phyloP scores from a whole-genome alignment of 2,329 filamentous ascomycete genomes.

The Phaeosphaeriaceae sp. region DNA sequence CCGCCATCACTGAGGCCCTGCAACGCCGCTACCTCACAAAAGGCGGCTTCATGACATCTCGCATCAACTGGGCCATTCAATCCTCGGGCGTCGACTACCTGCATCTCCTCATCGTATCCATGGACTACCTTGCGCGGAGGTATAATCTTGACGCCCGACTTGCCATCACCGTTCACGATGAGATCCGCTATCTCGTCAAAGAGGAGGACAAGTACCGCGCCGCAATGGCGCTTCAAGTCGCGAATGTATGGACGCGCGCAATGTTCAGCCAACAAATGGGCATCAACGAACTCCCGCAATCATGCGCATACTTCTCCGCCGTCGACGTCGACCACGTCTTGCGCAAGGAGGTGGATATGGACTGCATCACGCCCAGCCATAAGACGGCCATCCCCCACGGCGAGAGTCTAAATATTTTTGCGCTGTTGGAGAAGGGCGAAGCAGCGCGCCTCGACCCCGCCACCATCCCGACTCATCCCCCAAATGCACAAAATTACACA shows the following conservation, averaged over 20 bases:
- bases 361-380: slow-evolving; percentile 92
- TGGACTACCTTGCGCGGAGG: slow-evolving; percentile 89
- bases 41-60: slow-evolving; percentile 90
- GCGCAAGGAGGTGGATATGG: slow-evolving; percentile 98
- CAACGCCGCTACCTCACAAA: slow-evolving; percentile 88
- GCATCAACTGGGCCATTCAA: slow-evolving; percentile 99
- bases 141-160: slow-evolving; percentile 87
- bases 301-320: slow-evolving; percentile 93
- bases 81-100: slow-evolving; percentile 97
- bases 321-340: slow-evolving; percentile 94
- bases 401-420: slow-evolving; percentile 81
- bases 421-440: slow-evolving; percentile 77
- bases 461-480: slow-evolving; percentile 64
- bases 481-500: slow-evolving; percentile 65
- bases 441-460: slow-evolving; percentile 72
- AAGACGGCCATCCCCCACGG: slow-evolving; percentile 78
- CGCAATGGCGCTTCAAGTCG: slow-evolving; percentile 90
- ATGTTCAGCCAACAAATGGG: slow-evolving; percentile 98
- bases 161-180: slow-evolving; percentile 94
- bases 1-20: slow-evolving; percentile 93
- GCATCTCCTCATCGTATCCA: slow-evolving; percentile 87
- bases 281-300: slow-evolving; percentile 91
- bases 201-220: slow-evolving; percentile 85
- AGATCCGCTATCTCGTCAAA: slow-evolving; percentile 91
- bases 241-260: slow-evolving; percentile 94